These are phyloP conservation scores for Madurella mycetomatis DNA, from an alignment of 2,329 filamentous ascomycete genomes.

Conservation along the genomic window DNA sequence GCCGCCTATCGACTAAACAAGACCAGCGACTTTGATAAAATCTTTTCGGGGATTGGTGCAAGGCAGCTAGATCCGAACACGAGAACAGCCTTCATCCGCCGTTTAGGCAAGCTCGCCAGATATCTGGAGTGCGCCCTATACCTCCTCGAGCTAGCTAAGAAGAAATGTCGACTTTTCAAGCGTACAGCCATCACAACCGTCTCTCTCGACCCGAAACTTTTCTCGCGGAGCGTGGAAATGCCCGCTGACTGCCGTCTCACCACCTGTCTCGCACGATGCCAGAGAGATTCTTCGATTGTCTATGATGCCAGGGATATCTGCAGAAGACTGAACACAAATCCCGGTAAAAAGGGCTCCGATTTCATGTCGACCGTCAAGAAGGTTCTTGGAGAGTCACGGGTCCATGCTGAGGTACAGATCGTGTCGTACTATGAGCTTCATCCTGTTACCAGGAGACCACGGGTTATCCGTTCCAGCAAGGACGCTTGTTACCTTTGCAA, in stretches of 20 bases:
- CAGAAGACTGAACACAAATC: neutral
- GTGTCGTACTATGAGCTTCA: conserved; percentile 39
- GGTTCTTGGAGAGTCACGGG: conserved; percentile 29
- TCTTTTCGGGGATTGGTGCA: conserved; percentile 3
- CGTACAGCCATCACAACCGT: conserved; percentile 29
- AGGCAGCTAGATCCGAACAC: neutral
- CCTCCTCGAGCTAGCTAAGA: conserved; percentile 32
- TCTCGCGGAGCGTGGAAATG: conserved; percentile 12
- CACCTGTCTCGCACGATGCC: conserved; percentile 12
- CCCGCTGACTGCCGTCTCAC: neutral
- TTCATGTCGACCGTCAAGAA: neutral
- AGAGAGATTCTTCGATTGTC: neutral
- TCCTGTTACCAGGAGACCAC: conserved; percentile 29
- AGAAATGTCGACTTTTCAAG: conserved; percentile 28
- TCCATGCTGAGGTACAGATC: conserved; percentile 50
- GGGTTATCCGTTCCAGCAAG: conserved; percentile 46
- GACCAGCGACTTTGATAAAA: neutral
- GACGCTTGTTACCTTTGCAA: conserved; percentile 50
- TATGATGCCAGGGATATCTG: neutral
- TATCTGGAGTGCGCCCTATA: conserved; percentile 34
- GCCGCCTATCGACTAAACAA: conserved; percentile 3
- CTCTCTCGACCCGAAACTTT: conserved; percentile 28
- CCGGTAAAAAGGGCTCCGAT: neutral
- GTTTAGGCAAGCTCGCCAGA: conserved; percentile 34
- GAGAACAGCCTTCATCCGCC: conserved; percentile 5